Percentiles rank a stretch among this genome's conserved stretches.
phyloP scores from a whole-genome alignment of 148 eudicot species.

The Rhododendron griersonianum region DNA sequence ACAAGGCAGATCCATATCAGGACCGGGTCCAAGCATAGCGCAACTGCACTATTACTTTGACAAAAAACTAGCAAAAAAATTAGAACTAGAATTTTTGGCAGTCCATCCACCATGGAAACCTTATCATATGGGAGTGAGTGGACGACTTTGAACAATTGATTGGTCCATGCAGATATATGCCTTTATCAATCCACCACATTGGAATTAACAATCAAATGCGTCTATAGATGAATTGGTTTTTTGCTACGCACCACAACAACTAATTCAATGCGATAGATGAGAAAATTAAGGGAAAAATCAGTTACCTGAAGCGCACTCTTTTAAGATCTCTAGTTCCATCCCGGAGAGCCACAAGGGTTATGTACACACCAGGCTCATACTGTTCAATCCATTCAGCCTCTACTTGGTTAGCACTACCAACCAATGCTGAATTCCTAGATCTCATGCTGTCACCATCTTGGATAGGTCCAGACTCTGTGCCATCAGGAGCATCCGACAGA shows the following conservation, averaged over 20 bases:
- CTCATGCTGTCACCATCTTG: constrained; percentile 48
- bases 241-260: background rate
- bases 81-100: background rate
- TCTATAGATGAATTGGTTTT: background rate
- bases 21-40: background rate
- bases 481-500: constrained; percentile 42
- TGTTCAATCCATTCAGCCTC: constrained; percentile 99
- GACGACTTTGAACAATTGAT: background rate
- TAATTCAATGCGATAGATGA: background rate
- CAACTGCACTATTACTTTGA: background rate
- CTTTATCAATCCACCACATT: background rate
- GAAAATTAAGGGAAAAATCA: background rate
- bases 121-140: background rate
- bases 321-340: constrained; percentile 97
- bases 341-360: constrained; percentile 79
- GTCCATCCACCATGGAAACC: background rate
- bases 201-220: background rate
- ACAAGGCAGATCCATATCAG: background rate
- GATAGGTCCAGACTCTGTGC: constrained; percentile 30
- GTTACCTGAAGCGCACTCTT: constrained; percentile 98
- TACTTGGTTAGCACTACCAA: constrained; percentile 45
- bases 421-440: constrained; percentile 32
- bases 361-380: constrained; percentile 95
- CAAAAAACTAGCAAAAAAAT: background rate
- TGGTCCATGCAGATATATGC: background rate